Evolutionary conservation across 1,284 basidiomycete genomes (phyloP).

Genomic region (Pseudozyma sp.): DNA sequence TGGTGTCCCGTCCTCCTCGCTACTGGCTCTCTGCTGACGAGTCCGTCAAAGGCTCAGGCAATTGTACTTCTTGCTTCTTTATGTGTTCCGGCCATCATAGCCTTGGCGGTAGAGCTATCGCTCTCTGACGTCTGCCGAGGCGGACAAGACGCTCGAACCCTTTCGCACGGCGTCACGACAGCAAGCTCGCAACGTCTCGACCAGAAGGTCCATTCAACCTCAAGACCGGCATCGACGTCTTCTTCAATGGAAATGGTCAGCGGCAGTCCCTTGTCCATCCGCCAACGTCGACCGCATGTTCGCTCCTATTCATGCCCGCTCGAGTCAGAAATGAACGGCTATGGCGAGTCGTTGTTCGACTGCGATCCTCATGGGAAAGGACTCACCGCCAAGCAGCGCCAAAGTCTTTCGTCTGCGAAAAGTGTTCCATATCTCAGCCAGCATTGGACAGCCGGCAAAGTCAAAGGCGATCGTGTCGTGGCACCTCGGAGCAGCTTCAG

Average conservation of each 20-base stretch:
- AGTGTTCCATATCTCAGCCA: constrained; percentile 36
- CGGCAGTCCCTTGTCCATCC: not conserved
- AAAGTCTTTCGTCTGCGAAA: constrained; percentile 13
- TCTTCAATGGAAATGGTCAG: constrained; percentile 14
- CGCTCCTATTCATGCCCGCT: constrained; percentile 23
- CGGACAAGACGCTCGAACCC: too few relatives aligned
- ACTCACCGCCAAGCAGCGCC: constrained; percentile 2
- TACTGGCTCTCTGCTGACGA: not conserved
- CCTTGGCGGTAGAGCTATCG: too few relatives aligned
- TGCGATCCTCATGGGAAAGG: not conserved
- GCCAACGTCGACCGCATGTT: constrained; percentile 14
- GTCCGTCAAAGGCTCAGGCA: not conserved
- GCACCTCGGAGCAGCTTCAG: constrained; percentile 34
- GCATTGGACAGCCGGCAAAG: constrained; percentile 41
- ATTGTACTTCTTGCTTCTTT: constrained; percentile 10
- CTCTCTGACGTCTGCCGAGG: too few relatives aligned
- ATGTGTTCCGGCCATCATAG: constrained; percentile 12
- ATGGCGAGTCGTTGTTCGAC: constrained; percentile 4
- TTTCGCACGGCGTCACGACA: too few relatives aligned
- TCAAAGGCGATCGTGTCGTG: constrained; percentile 37
- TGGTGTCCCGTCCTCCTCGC: constrained; percentile 22
- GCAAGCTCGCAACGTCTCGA: not conserved
- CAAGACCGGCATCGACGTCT: constrained; percentile 6
- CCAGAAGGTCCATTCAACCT: not conserved
- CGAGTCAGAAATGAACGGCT: constrained; percentile 30